Conservation (phyloP, 345 rosid genomes). For the Turritis glabra region DNA sequence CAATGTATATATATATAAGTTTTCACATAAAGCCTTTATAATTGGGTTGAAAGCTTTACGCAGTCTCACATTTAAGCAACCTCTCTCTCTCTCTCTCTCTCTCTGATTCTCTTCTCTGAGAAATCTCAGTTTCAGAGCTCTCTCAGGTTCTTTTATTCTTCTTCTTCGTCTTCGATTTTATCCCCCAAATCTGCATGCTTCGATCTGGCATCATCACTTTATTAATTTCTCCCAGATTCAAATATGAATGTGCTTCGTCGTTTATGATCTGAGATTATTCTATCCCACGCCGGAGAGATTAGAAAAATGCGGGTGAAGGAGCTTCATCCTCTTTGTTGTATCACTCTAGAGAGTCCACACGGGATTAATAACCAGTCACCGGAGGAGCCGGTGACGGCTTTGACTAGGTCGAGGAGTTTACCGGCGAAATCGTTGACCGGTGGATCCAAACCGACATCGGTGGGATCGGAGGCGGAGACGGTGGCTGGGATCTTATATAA, state of each 20-base stretch:
- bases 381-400: slow-evolving; percentile 43
- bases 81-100: slow-evolving; percentile 25
- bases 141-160: slow-evolving; percentile 41
- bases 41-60: slow-evolving; percentile 38
- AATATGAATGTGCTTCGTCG: slow-evolving; percentile 3
- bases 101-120: slow-evolving; percentile 38
- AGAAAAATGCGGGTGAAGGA: slow-evolving; percentile 82
- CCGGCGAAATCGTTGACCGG: slow-evolving; percentile 49
- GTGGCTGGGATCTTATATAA: slow-evolving; percentile 86
- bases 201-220: slow-evolving; percentile 1
- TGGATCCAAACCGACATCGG: slow-evolving; percentile 42
- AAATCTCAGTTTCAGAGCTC: slow-evolving; percentile 53
- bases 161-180: slow-evolving; percentile 24
- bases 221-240: not conserved
- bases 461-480: slow-evolving; percentile 63
- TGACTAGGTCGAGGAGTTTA: slow-evolving; percentile 63
- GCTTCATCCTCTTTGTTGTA: slow-evolving; percentile 93
- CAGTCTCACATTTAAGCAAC: slow-evolving; percentile 44
- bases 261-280: slow-evolving; percentile 34
- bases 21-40: slow-evolving; percentile 37
- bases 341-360: slow-evolving; percentile 68
- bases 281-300: not conserved
- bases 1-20: slow-evolving; percentile 4
- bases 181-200: slow-evolving; percentile 36
- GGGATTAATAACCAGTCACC: slow-evolving; percentile 62